Conservation (phyloP, 352 stramenopile species). For the Pseudoperonospora humuli region DNA sequence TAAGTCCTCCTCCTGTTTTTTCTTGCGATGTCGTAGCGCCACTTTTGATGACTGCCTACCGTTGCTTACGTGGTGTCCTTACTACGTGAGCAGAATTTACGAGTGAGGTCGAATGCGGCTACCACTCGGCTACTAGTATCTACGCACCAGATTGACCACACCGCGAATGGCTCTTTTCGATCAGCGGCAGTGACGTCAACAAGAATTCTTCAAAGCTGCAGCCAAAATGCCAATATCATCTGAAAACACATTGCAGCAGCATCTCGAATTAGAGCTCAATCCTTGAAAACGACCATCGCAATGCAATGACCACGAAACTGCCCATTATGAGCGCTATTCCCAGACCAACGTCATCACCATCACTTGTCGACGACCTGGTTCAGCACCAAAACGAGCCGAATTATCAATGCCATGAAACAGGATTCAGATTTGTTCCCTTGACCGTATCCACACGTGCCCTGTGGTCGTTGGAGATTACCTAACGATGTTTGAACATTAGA, state of each 20-base stretch:
- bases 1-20: constrained; percentile 30
- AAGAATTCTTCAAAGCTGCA: constrained; percentile 12
- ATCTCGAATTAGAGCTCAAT: constrained; percentile 30
- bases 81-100: too few relatives aligned
- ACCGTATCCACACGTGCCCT: not conserved
- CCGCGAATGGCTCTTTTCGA: too few relatives aligned
- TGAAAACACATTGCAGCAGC: constrained; percentile 14
- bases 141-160: too few relatives aligned
- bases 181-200: constrained; percentile 1
- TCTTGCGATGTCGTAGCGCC: constrained; percentile 35
- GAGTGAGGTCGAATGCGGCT: too few relatives aligned
- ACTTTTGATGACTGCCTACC: constrained; percentile 27
- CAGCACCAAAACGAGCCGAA: not conserved
- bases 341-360: too few relatives aligned
- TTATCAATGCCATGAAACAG: not conserved
- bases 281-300: constrained; percentile 18
- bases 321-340: too few relatives aligned
- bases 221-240: constrained; percentile 15
- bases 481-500: not conserved
- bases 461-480: not conserved
- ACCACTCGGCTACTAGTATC: constrained; percentile 1
- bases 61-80: constrained; percentile 4
- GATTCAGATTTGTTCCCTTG: not conserved
- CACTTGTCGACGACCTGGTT: too few relatives aligned
- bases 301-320: constrained; percentile 15